Base-by-base conservation (phyloP, 75 land plant genomes). In the Azolla pinnata region DNA sequence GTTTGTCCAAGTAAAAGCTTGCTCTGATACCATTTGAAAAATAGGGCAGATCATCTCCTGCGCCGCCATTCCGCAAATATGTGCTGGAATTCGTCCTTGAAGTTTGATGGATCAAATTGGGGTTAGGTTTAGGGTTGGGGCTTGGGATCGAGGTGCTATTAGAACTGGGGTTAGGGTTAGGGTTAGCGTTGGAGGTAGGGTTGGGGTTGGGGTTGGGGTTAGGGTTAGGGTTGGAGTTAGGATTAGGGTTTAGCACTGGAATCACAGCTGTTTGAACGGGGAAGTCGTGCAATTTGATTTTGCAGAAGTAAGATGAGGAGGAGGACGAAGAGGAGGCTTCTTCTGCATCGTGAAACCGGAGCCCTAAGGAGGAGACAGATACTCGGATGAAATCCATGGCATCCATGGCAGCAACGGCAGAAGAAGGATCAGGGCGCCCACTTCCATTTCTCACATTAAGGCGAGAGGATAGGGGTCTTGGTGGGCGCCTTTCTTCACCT, bases 381-480 rank as follows among this genome's bases (percentile, higher is more conserved):
- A 90, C 40, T 32, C 82, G 77, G 31, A 86, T 83, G 66, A 80
- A 89, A 14, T 83, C 76, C 29, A 90, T 77, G 29, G 86, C 86
- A 76, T 89, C 96, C 90, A 89, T 89, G 14, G 3, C 24, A 8
- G 34, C 29, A 33, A 51, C 21, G 14, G 26, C 16, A 42, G 45
- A 5, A 29, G 42, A 25, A 40, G 25, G 28, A 10, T 10, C n/a
- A 27, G 24, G 10, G 12, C 54, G 32, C 42, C 24, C n/a, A 46
- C n/a, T 4, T 46, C 49, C 49, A 46, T 46, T 46, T 14, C 14
- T 46, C 49, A n/a, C n/a, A n/a, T n/a, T n/a, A n/a, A n/a, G n/a
- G n/a, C n/a, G n/a, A n/a, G n/a, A n/a, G n/a, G n/a, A n/a, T n/a
- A n/a, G n/a, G n/a, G n/a, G n/a, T n/a, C n/a, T n/a, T n/a, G n/a